Evolutionary conservation across 2,329 filamentous ascomycete species (phyloP), one percentile per base, ranked within the genome.

Genomic region (Claviceps spartinae): DNA sequence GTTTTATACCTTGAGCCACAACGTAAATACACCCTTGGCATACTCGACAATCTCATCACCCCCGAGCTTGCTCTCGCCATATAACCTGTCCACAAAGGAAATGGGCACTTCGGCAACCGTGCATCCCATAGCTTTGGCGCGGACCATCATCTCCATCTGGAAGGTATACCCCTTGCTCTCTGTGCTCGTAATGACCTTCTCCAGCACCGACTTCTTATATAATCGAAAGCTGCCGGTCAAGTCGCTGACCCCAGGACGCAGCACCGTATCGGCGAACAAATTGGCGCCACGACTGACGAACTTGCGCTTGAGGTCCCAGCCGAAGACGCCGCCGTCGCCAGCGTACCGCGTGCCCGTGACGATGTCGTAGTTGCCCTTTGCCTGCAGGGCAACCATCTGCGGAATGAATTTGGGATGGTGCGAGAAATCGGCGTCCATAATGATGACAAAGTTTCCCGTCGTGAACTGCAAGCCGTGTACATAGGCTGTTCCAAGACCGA

Each of bases 71-170:
- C 84, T 89, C 73, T 95, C 91, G 36, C 93, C 93, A 66, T 95
- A 98, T 47, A 98, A 70, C 53, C 93, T 82, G 68, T 98, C 94
- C 42, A 97, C 93, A 67, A 98, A 98, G 24, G 81, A 87, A 60
- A 98, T 98, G 13, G 93, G 93, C 55, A 95, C 91, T 76, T 98
- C 93, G 16, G 87, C 88, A 36, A 98, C 91, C 40, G 83, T 86
- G 73, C 81, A 95, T 1, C 93, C 91, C 87, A 96, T 90, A 16
- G 86, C 87, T 80, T 96, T 96, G 37, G 93, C 93, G 56, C 90
- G 79, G 8, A 97, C 91, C 84, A 96, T 97, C 82, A 98, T 86
- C 77, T 96, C 91, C 93, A 98, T 98, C 81, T 98, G 93, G 77
- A 98, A 98, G 42, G 86, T 91, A 69, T 97, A 98, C 2, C 93